phyloP scores from a whole-genome alignment of 1,284 basidiomycete genomes.

The Pholiota adiposa region DNA sequence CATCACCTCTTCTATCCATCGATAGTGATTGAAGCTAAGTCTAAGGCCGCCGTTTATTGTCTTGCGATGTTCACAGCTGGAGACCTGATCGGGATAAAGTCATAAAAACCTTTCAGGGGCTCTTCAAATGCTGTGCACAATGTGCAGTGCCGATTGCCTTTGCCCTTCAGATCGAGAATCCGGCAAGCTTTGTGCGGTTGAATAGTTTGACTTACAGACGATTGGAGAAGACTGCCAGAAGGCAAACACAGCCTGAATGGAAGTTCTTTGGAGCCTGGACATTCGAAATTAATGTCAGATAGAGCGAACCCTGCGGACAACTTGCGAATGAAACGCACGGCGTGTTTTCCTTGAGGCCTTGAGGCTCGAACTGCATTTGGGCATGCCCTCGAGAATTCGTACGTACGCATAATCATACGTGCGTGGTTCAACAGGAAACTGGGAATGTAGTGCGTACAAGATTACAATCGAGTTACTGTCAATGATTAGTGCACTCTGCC shows the following conservation, averaged over 20 bases:
- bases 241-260: background rate
- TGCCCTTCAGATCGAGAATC: background rate
- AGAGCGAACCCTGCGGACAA: background rate
- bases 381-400: too few relatives aligned
- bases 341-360: background rate
- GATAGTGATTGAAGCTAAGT: background rate
- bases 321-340: background rate
- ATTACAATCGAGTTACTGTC: too few relatives aligned
- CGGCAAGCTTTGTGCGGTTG: background rate
- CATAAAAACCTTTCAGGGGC: background rate
- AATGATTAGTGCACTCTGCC: too few relatives aligned
- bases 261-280: background rate
- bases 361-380: background rate
- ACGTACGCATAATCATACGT: too few relatives aligned
- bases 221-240: background rate
- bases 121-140: background rate
- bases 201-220: background rate
- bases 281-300: background rate
- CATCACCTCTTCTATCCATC: background rate
- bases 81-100: background rate
- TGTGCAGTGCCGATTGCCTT: background rate
- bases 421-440: too few relatives aligned
- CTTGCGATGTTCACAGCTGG: background rate
- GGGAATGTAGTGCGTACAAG: too few relatives aligned
- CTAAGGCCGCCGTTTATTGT: too few relatives aligned